Base-by-base conservation (phyloP, 768 basidiomycete species). In the Neoboletus brunneissimus region DNA sequence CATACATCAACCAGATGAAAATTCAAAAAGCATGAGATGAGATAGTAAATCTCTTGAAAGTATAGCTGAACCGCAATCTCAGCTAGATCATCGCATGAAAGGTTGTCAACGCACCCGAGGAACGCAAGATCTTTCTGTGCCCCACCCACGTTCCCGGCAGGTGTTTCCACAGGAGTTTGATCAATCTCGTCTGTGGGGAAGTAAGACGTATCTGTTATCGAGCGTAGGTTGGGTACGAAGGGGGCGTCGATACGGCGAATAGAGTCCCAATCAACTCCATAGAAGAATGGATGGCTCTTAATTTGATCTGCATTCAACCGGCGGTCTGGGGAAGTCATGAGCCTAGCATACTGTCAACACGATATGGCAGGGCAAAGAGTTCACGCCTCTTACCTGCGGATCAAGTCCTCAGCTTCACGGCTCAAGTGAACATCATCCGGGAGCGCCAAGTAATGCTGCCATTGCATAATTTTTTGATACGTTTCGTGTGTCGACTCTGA, bases 381-480 rank as follows among this genome's bases (percentile, higher is more conserved):
- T 15, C 31, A 41, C 1, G 4, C 10, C 3, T 23, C 82, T 45
- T 68, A 93, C 94, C 91, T 75, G 64, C 84, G 79, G 62, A 98
- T 84, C 64, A 98, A 65, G 70, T 97, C 91, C 73, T 96, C 94
- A 0, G 92, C 88, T 73, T 98, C 96, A 32, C 83, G 78, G 66
- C 91, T 94, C 54, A 98, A 77, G 69, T 96, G 89, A 13, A 98
- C 91, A 64, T 99, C 96, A 50, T 95, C 94, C 0, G 97, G 97
- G 73, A 98, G 94, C 42, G 75, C 77, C 38, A 98, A 83, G 71
- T 89, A 88, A 54, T 86, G 78, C 57, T 82, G 80, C 97, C 96
- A 99, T 69, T 95, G 89, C 75, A 96, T 87, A 62, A 98, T 98
- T 76, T 98, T 98, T 67, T 95, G 87, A 73, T 99, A 99, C 23